Evolutionary conservation across 257 asterid genomes (phyloP).

Genomic region (Coffea eugenioides): DNA sequence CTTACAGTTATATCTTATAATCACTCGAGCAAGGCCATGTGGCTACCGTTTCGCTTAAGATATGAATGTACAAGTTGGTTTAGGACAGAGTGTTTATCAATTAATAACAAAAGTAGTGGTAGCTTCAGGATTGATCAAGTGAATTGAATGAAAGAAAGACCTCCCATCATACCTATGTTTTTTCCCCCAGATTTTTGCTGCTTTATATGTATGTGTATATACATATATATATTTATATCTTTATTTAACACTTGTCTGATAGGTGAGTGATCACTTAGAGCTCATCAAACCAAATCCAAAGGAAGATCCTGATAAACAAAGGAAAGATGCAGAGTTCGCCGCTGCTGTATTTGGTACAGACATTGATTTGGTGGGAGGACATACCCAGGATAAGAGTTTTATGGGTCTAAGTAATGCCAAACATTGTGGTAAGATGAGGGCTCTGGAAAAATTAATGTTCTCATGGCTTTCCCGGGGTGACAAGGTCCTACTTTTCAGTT

Average conservation of each 20-base stretch:
- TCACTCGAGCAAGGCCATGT: background rate
- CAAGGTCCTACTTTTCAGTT: slow-evolving; percentile 95
- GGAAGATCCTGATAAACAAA: slow-evolving; percentile 81
- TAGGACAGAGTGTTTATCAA: background rate
- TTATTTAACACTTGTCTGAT: slow-evolving; percentile 15
- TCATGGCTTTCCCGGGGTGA: slow-evolving; percentile 80
- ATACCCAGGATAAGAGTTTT: slow-evolving; percentile 64
- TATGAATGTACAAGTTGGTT: background rate
- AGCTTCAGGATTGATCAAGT: background rate
- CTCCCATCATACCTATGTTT: background rate
- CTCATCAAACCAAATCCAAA: slow-evolving; percentile 89
- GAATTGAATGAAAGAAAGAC: background rate
- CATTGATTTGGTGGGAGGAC: slow-evolving; percentile 72
- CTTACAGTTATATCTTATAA: background rate
- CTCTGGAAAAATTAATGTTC: slow-evolving; percentile 74
- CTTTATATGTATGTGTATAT: background rate
- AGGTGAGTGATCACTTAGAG: slow-evolving; percentile 96
- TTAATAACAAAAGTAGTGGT: background rate
- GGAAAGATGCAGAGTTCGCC: slow-evolving; percentile 79
- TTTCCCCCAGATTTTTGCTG: background rate
- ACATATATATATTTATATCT: background rate
- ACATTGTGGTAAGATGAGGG: slow-evolving; percentile 95
- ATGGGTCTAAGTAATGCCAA: slow-evolving; percentile 84
- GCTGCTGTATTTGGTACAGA: slow-evolving; percentile 69
- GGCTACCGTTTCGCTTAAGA: background rate